Evolutionary conservation across 208 protist species (phyloP), one percentile per base, ranked within the genome.

Genomic region (Endotrypanum monterogeii): DNA sequence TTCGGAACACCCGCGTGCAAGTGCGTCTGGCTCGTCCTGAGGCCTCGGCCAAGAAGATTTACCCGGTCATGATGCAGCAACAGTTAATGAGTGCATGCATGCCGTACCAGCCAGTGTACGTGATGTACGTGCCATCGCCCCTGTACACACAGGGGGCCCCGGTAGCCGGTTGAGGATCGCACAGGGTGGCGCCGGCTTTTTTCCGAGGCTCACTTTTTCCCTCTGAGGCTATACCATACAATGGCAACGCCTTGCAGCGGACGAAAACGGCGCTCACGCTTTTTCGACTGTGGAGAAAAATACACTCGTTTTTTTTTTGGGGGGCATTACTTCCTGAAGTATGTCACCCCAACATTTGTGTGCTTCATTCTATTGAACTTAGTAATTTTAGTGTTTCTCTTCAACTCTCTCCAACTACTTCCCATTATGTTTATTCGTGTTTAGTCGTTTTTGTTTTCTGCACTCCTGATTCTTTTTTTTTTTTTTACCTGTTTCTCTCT

Each of bases 11-110:
- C n/a, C 79, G 85, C 32, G 90, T 96, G 23, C 92, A 96, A 79
- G 92, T 96, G 32, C 89, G 92, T 46, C 82, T 94, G 60, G 89
- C 91, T 50, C 84, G 88, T 39, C 89, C 89, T 11, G 89, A 91
- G 70, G 89, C 89, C 6, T 94, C 87, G 25, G 78, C 83, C 37
- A 95, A 95, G 80, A 91, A 89, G 79, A 77, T 91, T 32, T 83
- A 85, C 60, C 88, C 90, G 16, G 83, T 90, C 51, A 73, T 91
- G 66, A 80, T 81, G 62, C 84, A 92, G 67, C 90, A 91, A 73
- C 81, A 85, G 75, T 52, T 75, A 48, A 74, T 85, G 76, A 73
- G 70, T 44, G 62, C 68, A 14, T 84, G 76, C 75, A 84, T 74
- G 74, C 76, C 71, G 63, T 86, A 83, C 69, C 80, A 80, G 67